phyloP scores from a whole-genome alignment of 768 basidiomycete genomes.

The Suillus placidus region DNA sequence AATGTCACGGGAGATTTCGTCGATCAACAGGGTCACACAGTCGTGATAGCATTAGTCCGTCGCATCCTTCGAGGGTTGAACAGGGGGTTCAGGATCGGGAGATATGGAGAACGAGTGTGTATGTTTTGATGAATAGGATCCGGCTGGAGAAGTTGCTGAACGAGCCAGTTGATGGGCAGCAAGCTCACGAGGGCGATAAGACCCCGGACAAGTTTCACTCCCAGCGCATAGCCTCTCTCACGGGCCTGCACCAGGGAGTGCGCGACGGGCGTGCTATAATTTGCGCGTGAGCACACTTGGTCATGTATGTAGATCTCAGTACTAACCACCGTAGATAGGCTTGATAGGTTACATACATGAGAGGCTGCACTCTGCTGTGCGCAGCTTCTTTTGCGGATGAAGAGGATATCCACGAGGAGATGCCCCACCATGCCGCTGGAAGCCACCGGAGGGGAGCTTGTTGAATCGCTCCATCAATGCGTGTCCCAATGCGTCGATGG shows the following conservation, averaged over 20 bases:
- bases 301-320: not conserved
- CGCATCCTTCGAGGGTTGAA: slow-evolving; percentile 66
- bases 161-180: slow-evolving; percentile 38
- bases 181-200: slow-evolving; percentile 82
- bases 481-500: slow-evolving; percentile 78
- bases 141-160: slow-evolving; percentile 17
- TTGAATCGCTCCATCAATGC: slow-evolving; percentile 82
- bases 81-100: slow-evolving; percentile 61
- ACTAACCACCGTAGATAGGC: slow-evolving; percentile 78
- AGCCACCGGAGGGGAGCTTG: slow-evolving; percentile 27
- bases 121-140: not conserved
- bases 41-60: slow-evolving; percentile 77
- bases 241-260: slow-evolving; percentile 69
- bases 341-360: slow-evolving; percentile 87
- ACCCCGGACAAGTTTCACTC: slow-evolving; percentile 91
- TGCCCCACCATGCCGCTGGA: not conserved
- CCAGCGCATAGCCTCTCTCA: slow-evolving; percentile 69
- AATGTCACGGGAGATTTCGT: slow-evolving; percentile 56
- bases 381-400: not conserved
- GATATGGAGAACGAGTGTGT: slow-evolving; percentile 48
- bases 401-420: not conserved
- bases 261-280: slow-evolving; percentile 60
- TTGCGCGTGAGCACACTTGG: not conserved
- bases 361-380: slow-evolving; percentile 50
- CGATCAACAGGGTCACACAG: slow-evolving; percentile 60